Base-by-base conservation (phyloP, 768 basidiomycete genomes). In the Pulveroboletus sp. region DNA sequence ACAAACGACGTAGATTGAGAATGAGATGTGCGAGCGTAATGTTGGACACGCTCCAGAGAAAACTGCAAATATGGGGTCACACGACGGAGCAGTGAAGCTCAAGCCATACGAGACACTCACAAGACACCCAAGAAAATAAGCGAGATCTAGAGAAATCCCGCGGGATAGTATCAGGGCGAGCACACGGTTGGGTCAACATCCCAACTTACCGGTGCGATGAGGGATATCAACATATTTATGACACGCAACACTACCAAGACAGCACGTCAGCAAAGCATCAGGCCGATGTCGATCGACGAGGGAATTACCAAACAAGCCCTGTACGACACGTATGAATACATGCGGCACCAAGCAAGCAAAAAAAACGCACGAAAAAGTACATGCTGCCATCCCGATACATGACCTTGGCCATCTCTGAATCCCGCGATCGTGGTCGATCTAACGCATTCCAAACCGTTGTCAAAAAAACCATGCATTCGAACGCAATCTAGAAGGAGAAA, bases 1-100 rank as follows among this genome's bases (percentile, higher is more conserved):
- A 45, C 7, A 60, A 11, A 1, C 63, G 55, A 32, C 72, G 63
- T 17, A 70, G 43, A 33, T 71, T 64, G 25, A 73, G 35, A 33
- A 72, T 63, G 21, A 73, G 64, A 25, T 59, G 60, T 1, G 72
- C 53, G 2, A 69, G 58, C 14, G 64, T 64, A 5, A 69, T 51
- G 24, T 69, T 71, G 33, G 60, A 58, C 19, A 63, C 38, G 29
- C 70, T 65, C 72, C 72, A 73, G 10, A 69, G 43, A 50, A 71
- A 64, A 48, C 72, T 73, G 34, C 3, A 29, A 9, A 27, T 27
- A n/a, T 19, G 17, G 0, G 4, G 13, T 59, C 42, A 55, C 3
- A 35, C 25, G 23, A 5, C 13, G 6, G n/a, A 35, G 19, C 23
- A 31, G 29, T 11, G 13, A n/a, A 43, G 14, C 6, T n/a, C 40